Evolutionary conservation across 2,329 filamentous ascomycete genomes (phyloP), one percentile per base, ranked within the genome.

Genomic region (Hypoxylon sp.): DNA sequence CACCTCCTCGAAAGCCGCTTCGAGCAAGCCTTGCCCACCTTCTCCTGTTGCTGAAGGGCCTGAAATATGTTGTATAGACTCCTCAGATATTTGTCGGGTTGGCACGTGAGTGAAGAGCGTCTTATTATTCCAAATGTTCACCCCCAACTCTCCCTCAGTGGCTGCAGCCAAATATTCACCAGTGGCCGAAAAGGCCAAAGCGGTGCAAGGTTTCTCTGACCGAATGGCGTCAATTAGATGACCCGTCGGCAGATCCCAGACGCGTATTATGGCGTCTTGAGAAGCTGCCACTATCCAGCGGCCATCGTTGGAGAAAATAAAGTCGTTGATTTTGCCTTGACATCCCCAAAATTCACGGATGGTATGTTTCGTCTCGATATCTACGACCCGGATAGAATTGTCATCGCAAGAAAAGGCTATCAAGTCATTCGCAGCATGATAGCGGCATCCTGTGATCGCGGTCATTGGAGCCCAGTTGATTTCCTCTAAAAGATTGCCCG

Each of bases 41-140:
- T 97, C 92, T 32, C 91, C 91, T 11, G 91, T 95, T 3, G 83
- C 83, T 0, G 89, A 91, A 0, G 91, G 91, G 2, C 80, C 81
- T 4, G 79, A 73, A 12, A 91, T 80, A 8, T 83, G 74, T 5
- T 77, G 77, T 31, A 96, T 83, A 35, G 90, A 86, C 45, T 83
- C 80, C 58, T 95, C 90, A 3, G 88, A 87, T 51, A 99, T 89
- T 63, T 94, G 90, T 13, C 88, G 81, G 1, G 91, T 95, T 0
- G 92, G 87, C 0, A 96, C 85, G 63, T 96, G 91, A 47, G 87
- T 89, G 77, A 96, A 99, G 1, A 97, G 78, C 0, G 89, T 88
- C 66, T 90, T 90, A 73, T 99, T 99, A 15, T 90, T 97, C 93
- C 94, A 99, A 36, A 99, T 83, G 61, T 90, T 87, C n/a, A 99